These are phyloP conservation scores for Toxoplasma gondii DNA, from an alignment of 169 alveolate species.

Conservation along the genomic window DNA sequence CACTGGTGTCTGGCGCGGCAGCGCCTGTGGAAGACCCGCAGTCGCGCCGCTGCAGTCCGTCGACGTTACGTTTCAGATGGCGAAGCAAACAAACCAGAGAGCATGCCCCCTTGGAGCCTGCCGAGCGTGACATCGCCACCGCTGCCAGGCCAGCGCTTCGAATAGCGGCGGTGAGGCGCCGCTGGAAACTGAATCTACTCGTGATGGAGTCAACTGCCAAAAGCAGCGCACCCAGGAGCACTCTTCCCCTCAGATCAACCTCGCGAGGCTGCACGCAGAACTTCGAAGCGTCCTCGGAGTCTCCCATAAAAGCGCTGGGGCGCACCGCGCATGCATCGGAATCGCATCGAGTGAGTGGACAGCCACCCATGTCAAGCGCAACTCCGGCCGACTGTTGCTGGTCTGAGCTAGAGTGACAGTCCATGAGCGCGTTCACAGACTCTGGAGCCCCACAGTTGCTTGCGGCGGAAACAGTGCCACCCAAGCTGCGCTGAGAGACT, in stretches of 20 bases:
- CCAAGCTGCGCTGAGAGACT: not conserved
- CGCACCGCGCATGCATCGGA: no score
- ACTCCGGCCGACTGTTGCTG: no score
- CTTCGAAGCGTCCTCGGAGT: no score
- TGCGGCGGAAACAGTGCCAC: not conserved
- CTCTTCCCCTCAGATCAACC: not conserved
- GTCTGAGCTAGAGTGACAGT: no score
- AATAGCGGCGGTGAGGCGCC: not conserved
- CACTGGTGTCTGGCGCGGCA: no score
- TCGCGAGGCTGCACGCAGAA: not conserved
- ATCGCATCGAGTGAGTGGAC: no score
- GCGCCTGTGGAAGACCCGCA: no score
- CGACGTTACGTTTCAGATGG: not conserved
- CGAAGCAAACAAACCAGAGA: not conserved
- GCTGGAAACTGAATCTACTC: not conserved
- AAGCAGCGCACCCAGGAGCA: slow-evolving; percentile 3
- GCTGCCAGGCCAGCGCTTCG: not conserved
- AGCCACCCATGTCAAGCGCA: no score
- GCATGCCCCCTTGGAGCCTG: not conserved
- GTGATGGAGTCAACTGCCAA: not conserved
- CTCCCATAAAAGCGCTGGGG: no score
- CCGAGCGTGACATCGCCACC: not conserved
- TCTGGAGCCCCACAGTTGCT: not conserved
- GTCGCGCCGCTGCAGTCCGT: not conserved
- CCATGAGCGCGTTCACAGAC: no score